Base-by-base conservation (phyloP, 352 stramenopile genomes). In the Thalassiosira hispida region DNA sequence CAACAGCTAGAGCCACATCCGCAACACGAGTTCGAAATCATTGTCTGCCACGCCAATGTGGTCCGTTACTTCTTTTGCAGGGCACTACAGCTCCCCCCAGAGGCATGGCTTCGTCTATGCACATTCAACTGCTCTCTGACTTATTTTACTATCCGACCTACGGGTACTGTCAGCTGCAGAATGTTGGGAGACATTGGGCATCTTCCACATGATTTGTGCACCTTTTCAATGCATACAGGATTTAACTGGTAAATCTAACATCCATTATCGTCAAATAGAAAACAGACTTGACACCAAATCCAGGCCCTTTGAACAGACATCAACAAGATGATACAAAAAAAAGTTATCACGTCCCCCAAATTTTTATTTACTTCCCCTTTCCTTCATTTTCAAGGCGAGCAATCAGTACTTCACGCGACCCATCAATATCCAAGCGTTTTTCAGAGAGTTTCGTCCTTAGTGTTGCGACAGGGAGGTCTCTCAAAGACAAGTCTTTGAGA, bases 11-110 rank as follows among this genome's bases (percentile, higher is more conserved):
- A 59, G 18, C 46, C 70, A 44, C 33, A 80, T 59, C 63, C 77
- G 1, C 49, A 86, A 18, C 87, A 95, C 62, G 91, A 94, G 73
- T 95, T 94, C 73, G 89, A 94, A 79, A 88, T 96, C 51, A 88
- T 96, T 59, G 89, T 96, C 8, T 95, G 92, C 64, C 92, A 96
- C 60, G 90, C 82, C 52, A 96, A 96, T 64, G 90, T 96, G 0
- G 95, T 96, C 79, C 87, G 92, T 22, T 96, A 94, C 73, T 95
- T 95, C 73, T 86, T 94, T 14, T 91, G 90, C 51, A 73, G 92
- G 3, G 90, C 90, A 0, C 60, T 96, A 25, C 92, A 96, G 64
- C 60, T 96, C 0, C 90, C 91, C 60, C 92, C 92, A 9, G 89
- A 94, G 69, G 90, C 88, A 44, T 96, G 92, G 92, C 73, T 96